A percentile compares a stretch with the other conserved stretches of the same genome.
These are phyloP conservation scores for Galium porrigens DNA, from an alignment of 305 asterid genomes.

Conservation along the genomic window DNA sequence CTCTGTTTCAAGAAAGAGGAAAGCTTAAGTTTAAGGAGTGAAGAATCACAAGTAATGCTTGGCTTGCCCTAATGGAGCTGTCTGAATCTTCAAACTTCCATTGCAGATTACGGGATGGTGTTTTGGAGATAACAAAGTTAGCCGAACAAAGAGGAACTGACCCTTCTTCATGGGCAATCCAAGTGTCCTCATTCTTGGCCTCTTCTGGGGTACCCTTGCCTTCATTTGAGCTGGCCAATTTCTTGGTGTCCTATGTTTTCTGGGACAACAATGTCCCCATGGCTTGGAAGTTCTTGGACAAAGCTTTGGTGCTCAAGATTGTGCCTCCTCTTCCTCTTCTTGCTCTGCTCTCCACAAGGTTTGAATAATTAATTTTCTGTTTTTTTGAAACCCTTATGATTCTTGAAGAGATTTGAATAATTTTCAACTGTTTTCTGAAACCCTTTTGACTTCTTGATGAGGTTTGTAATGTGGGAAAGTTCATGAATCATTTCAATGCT, in stretches of 20 bases:
- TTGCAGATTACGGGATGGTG: slow-evolving; percentile 41
- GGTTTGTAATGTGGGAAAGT: neutral
- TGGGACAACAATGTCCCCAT: slow-evolving; percentile 86
- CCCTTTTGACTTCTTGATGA: neutral
- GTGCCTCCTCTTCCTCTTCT: slow-evolving; percentile 71
- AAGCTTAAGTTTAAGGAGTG: slow-evolving; percentile 5
- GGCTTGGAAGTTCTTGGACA: slow-evolving; percentile 83
- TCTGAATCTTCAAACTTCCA: slow-evolving; percentile 7
- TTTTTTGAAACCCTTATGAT: neutral
- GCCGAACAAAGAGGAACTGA: slow-evolving; percentile 61
- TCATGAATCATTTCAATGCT: neutral
- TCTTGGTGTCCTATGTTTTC: slow-evolving; percentile 69
- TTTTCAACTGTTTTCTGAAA: neutral
- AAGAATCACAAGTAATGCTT: slow-evolving; percentile 35
- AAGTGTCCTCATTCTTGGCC: slow-evolving; percentile 54
- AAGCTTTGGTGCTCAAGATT: slow-evolving; percentile 59
- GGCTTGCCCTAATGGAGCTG: slow-evolving; percentile 16
- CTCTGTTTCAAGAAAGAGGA: neutral
- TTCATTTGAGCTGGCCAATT: slow-evolving; percentile 47
- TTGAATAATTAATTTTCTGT: neutral
- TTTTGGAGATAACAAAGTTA: slow-evolving; percentile 52
- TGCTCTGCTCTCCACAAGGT: slow-evolving; percentile 74
- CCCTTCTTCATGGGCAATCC: slow-evolving; percentile 70
- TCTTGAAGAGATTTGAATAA: neutral
- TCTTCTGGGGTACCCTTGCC: slow-evolving; percentile 61